Evolutionary conservation across 176 grass and related monocot genomes (phyloP).

Genomic region (Elaeis guineensis): DNA sequence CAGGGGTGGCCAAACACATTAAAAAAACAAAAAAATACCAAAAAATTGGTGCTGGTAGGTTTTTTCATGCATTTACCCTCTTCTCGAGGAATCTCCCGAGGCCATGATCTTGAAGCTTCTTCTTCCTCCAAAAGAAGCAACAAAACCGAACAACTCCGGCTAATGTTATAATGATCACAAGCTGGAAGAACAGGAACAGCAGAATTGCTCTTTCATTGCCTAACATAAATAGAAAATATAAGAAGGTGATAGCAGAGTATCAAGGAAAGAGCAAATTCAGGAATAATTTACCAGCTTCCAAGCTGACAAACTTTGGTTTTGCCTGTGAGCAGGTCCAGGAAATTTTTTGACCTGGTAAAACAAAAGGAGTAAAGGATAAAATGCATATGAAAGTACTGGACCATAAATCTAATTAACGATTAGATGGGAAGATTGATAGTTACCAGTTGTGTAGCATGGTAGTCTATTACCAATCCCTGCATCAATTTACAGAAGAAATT

Average conservation of each 20-base stretch:
- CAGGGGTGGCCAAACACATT: slow-evolving; percentile 5
- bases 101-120: slow-evolving; percentile 52
- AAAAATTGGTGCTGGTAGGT: not conserved
- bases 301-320: slow-evolving; percentile 29
- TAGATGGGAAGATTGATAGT: slow-evolving; percentile 1
- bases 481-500: slow-evolving; percentile 16
- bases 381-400: not conserved
- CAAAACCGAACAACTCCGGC: slow-evolving; percentile 40
- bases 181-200: slow-evolving; percentile 40
- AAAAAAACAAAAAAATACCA: not conserved
- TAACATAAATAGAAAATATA: slow-evolving; percentile 8
- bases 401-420: not conserved
- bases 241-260: slow-evolving; percentile 5
- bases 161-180: slow-evolving; percentile 38
- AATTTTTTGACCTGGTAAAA: slow-evolving; percentile 47
- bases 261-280: not conserved
- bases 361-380: slow-evolving; percentile 6
- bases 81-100: slow-evolving; percentile 65
- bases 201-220: slow-evolving; percentile 28
- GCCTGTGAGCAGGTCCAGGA: slow-evolving; percentile 42
- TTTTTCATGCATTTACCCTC: slow-evolving; percentile 33
- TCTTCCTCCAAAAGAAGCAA: slow-evolving; percentile 74
- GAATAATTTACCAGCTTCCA: slow-evolving; percentile 33
- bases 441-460: slow-evolving; percentile 55
- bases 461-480: slow-evolving; percentile 44